phyloP scores from a whole-genome alignment of 106 monocot species.

The Vanilla planifolia region DNA sequence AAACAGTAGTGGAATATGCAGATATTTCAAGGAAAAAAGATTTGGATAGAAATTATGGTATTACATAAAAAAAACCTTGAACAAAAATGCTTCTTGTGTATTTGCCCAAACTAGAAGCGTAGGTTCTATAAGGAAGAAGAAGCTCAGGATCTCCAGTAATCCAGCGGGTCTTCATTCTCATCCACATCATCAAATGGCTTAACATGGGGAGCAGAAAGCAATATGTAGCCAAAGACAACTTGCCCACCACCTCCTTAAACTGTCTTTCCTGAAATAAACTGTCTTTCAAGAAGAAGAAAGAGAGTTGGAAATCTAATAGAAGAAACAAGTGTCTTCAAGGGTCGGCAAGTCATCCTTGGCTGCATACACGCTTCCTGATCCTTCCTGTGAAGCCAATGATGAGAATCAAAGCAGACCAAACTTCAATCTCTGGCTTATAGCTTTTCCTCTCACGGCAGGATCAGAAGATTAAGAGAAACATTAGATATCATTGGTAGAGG shows the following conservation, averaged over 20 bases:
- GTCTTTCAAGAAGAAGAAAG: not conserved
- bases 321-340: not conserved
- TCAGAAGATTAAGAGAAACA: not conserved
- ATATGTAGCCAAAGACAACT: conserved; percentile 73
- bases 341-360: conserved; percentile 92
- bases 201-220: conserved; percentile 51
- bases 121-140: not conserved
- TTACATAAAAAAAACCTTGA: too few relatives aligned
- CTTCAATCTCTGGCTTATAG: too few relatives aligned
- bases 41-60: not conserved
- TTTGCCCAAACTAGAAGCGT: not conserved
- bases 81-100: too few relatives aligned
- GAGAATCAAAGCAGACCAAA: conserved; percentile 2
- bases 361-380: conserved; percentile 45
- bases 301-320: not conserved
- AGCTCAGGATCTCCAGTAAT: not conserved
- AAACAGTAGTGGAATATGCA: too few relatives aligned
- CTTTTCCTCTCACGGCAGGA: not conserved
- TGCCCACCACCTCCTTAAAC: conserved; percentile 36
- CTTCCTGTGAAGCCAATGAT: conserved; percentile 50
- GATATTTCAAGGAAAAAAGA: not conserved
- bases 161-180: not conserved
- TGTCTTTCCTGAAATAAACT: not conserved
- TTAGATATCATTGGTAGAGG: not conserved
- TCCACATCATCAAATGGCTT: conserved; percentile 24